These are phyloP conservation scores for Sapria himalayana DNA, from an alignment of 345 rosid species.

Conservation along the genomic window DNA sequence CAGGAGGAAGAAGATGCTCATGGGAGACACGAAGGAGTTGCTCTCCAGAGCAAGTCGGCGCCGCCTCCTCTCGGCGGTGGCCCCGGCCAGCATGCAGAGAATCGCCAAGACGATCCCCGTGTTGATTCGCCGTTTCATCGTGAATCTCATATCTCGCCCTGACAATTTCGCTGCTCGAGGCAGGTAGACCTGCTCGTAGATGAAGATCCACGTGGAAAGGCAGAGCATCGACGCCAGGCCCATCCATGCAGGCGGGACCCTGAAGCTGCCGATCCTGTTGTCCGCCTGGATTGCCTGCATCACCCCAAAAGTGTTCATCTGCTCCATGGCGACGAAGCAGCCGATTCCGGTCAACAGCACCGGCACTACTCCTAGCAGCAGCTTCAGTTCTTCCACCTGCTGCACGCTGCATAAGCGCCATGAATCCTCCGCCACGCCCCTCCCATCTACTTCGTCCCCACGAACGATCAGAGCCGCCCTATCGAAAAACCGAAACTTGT, in stretches of 20 bases:
- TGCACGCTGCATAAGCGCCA: conserved; percentile 25
- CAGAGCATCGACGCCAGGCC: conserved; percentile 14
- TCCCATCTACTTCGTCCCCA: conserved; percentile 19
- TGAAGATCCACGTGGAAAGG: conserved; percentile 19
- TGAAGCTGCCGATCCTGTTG: conserved; percentile 14
- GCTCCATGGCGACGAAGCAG: conserved; percentile 39
- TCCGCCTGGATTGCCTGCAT: conserved; percentile 37
- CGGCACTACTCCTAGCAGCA: conserved; percentile 17
- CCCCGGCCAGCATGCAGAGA: conserved; percentile 17
- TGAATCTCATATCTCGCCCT: conserved; percentile 10
- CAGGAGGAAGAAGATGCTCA: conserved; percentile 19
- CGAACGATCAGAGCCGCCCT: conserved; percentile 24
- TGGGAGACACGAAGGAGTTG: conserved; percentile 22
- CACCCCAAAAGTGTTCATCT: conserved; percentile 23
- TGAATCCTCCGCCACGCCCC: conserved; percentile 17
- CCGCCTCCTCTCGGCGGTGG: conserved; percentile 14
- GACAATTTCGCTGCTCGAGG: conserved; percentile 5
- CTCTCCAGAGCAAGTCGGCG: conserved; percentile 12
- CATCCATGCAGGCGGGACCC: conserved; percentile 22
- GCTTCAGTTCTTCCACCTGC: conserved; percentile 23
- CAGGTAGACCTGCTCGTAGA: conserved; percentile 14
- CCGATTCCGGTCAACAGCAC: conserved; percentile 24
- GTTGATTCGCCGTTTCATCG: conserved; percentile 15
- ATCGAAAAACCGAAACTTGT: conserved; percentile 23
- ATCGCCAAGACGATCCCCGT: conserved; percentile 20